Percentiles rank a stretch among this genome's conserved stretches.
Conservation (phyloP, 1,284 basidiomycete genomes). For the Mycosarcoma maydis region DNA sequence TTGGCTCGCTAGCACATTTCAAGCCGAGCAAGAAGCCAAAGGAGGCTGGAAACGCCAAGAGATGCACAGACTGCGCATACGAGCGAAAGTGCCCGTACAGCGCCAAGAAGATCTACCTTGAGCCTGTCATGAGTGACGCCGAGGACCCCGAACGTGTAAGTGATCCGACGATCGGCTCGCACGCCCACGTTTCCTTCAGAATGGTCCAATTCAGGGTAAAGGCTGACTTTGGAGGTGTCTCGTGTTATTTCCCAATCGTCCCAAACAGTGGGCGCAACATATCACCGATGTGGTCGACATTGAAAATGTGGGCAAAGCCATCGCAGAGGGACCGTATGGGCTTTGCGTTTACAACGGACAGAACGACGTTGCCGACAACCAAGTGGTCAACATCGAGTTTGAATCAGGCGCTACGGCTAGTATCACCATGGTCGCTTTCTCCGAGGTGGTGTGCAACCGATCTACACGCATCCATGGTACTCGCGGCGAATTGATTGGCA, state of each 20-base stretch:
- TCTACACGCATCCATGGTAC: slow-evolving; percentile 34
- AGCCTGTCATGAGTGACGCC: slow-evolving; percentile 18
- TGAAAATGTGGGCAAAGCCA: slow-evolving; percentile 27
- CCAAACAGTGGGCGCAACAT: slow-evolving; percentile 34
- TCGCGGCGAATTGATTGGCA: slow-evolving; percentile 32
- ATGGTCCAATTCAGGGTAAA: too few species aligned
- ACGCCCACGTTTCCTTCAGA: too few species aligned
- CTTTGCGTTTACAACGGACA: slow-evolving; percentile 40
- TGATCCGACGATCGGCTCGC: too few species aligned
- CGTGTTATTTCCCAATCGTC: too few species aligned
- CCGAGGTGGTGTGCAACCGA: slow-evolving; percentile 40
- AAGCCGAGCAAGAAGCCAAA: slow-evolving; percentile 37
- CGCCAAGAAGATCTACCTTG: slow-evolving; percentile 42
- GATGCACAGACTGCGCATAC: slow-evolving; percentile 37
- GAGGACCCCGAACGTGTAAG: slow-evolving; percentile 35
- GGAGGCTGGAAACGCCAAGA: slow-evolving; percentile 26
- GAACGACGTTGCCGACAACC: slow-evolving; percentile 37
- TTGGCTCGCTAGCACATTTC: slow-evolving; percentile 34
- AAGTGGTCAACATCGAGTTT: slow-evolving; percentile 44
- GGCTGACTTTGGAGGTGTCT: too few species aligned
- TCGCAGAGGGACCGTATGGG: slow-evolving; percentile 36
- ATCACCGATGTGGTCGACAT: slow-evolving; percentile 30
- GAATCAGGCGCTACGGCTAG: slow-evolving; percentile 29
- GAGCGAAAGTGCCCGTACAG: slow-evolving; percentile 34
- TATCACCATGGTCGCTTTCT: slow-evolving; percentile 37